Percentiles rank a stretch among this genome's conserved stretches.
These are phyloP conservation scores for Venturia effusa DNA, from an alignment of 2,329 filamentous ascomycete species.

Conservation along the genomic window DNA sequence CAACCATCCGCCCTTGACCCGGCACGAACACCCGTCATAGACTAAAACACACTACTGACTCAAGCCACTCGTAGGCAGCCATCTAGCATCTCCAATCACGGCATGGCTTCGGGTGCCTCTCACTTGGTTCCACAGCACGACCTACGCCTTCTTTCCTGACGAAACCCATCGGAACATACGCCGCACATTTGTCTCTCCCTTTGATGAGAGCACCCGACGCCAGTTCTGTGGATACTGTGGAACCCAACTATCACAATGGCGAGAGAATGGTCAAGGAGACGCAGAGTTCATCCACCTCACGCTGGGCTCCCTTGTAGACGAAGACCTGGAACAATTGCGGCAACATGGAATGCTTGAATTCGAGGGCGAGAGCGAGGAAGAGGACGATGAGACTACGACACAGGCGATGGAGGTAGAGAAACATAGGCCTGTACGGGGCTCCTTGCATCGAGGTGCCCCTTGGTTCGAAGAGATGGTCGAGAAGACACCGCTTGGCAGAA, in stretches of 20 bases:
- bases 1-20: constrained; percentile 11
- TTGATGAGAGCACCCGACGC: constrained; percentile 45
- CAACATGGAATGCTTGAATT: constrained; percentile 56
- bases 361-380: constrained; percentile 25
- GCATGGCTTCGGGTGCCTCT: constrained; percentile 78
- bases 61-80: constrained; percentile 36
- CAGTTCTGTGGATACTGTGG: constrained; percentile 91
- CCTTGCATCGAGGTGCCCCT: constrained; percentile 45
- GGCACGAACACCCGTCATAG: background rate
- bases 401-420: constrained; percentile 16
- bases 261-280: constrained; percentile 38
- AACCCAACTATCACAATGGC: constrained; percentile 76
- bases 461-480: constrained; percentile 81
- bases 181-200: constrained; percentile 27
- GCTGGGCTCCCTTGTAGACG: constrained; percentile 61
- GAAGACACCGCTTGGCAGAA: constrained; percentile 59
- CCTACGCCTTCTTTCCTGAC: constrained; percentile 65
- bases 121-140: constrained; percentile 66
- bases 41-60: constrained; percentile 8
- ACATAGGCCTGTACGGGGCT: constrained; percentile 15
- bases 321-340: constrained; percentile 63
- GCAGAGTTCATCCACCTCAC: constrained; percentile 66
- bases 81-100: constrained; percentile 61
- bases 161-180: constrained; percentile 44
- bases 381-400: constrained; percentile 15